These are phyloP conservation scores for Sequoia sempervirens DNA, from an alignment of 75 land plant species.

Conservation along the genomic window DNA sequence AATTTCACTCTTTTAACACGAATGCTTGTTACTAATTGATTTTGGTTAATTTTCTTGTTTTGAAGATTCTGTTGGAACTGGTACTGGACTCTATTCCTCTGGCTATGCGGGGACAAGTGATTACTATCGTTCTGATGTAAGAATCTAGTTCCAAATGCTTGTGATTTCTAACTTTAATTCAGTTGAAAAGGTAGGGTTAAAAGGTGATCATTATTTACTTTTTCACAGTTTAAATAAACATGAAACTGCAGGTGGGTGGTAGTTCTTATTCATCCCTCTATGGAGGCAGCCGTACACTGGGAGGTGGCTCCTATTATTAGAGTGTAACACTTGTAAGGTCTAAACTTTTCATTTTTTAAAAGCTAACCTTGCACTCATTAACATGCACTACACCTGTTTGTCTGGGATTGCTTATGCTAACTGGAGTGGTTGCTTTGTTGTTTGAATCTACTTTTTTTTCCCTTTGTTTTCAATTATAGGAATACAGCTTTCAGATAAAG, in stretches of 20 bases:
- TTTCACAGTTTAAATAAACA: neutral
- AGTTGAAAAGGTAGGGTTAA: neutral
- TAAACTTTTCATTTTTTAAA: neutral
- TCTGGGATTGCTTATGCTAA: neutral
- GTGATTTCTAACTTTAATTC: neutral
- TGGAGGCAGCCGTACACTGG: slow-evolving; percentile 27
- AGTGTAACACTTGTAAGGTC: slow-evolving; percentile 2
- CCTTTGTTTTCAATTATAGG: neutral
- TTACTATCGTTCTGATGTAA: slow-evolving; percentile 45
- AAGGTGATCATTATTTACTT: neutral
- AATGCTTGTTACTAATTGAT: neutral
- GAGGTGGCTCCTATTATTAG: slow-evolving; percentile 42
- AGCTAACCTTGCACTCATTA: neutral
- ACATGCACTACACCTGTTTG: no score
- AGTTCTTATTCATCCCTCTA: slow-evolving; percentile 29
- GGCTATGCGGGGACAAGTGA: slow-evolving; percentile 15
- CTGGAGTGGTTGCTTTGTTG: neutral
- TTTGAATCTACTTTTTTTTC: neutral
- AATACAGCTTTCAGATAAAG: neutral
- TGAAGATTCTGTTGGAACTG: slow-evolving; percentile 26
- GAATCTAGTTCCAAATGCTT: slow-evolving; percentile 6
- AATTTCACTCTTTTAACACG: neutral
- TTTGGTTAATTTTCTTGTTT: neutral
- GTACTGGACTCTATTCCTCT: slow-evolving; percentile 22
- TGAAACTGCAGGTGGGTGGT: slow-evolving; percentile 27